These are phyloP conservation scores for Vitis vinifera DNA, from an alignment of 164 flowering plant genomes.

Conservation along the genomic window ASM3070453v1 NC_081812.1:1318501-1319000, in stretches of 20 bases:
- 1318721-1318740: constrained; percentile 40
- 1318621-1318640: constrained; percentile 51
- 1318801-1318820: constrained; percentile 35
- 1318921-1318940: background rate
- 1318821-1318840: constrained; percentile 46
- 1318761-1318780: constrained; percentile 35
- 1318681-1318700: constrained; percentile 54
- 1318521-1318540: constrained; percentile 93
- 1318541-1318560: constrained; percentile 92
- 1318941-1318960: background rate
- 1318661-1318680: constrained; percentile 61
- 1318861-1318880: background rate
- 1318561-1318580: constrained; percentile 75
- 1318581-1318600: constrained; percentile 62
- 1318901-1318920: background rate
- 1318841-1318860: constrained; percentile 38
- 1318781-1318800: constrained; percentile 32
- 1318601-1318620: constrained; percentile 50
- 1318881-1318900: background rate
- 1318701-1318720: constrained; percentile 78
- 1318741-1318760: constrained; percentile 53
- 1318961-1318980: background rate
- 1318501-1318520: constrained; percentile 66
- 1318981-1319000: background rate
- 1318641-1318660: constrained; percentile 69